A percentile compares a stretch with the other conserved stretches of the same genome.
These are phyloP conservation scores for Geotrichum siamense DNA, from an alignment of 1,139 yeast species.

Conservation along the genomic window DNA sequence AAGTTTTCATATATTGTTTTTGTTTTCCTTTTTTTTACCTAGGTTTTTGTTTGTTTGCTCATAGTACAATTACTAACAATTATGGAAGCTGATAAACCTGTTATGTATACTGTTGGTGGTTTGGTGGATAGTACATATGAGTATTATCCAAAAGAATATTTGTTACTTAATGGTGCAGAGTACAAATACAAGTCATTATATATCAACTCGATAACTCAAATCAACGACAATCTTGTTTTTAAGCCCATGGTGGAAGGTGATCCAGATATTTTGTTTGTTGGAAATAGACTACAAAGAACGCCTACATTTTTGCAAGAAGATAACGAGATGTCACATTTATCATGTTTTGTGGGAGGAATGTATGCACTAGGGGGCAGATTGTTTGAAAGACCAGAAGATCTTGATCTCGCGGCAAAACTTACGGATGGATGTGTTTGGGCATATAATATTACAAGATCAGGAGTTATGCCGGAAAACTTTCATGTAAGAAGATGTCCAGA, in stretches of 20 bases:
- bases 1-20: constrained; percentile 3
- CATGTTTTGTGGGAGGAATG: constrained; percentile 71
- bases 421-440: constrained; percentile 64
- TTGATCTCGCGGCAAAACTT: constrained; percentile 51
- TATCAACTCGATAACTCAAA: constrained; percentile 35
- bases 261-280: constrained; percentile 43
- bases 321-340: constrained; percentile 46
- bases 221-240: constrained; percentile 39
- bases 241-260: constrained; percentile 39
- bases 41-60: not conserved
- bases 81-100: not conserved
- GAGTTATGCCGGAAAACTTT: constrained; percentile 43
- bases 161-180: constrained; percentile 44
- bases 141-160: constrained; percentile 54
- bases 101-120: constrained; percentile 44
- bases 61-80: not conserved
- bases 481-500: constrained; percentile 36
- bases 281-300: constrained; percentile 40
- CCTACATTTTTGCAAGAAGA: constrained; percentile 28
- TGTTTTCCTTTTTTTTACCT: not conserved
- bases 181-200: constrained; percentile 34
- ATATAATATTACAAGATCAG: constrained; percentile 42
- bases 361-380: constrained; percentile 61
- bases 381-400: constrained; percentile 44
- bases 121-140: constrained; percentile 65